These are phyloP conservation scores for Cucumis hystrix DNA, from an alignment of 306 rosid genomes.

Conservation along the genomic window DNA sequence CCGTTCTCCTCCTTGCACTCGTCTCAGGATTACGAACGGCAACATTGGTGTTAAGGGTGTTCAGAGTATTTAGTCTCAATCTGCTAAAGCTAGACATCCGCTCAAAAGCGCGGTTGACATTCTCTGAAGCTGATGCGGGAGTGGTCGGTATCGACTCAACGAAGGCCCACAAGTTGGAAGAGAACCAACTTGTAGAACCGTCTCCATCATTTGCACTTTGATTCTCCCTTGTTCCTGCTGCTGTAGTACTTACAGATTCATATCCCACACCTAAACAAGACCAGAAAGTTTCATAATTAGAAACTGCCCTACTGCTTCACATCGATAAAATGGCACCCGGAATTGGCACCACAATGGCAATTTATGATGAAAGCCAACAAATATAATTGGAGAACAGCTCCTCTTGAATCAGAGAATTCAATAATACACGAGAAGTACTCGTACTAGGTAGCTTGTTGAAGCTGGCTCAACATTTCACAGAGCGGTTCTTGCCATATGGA, in stretches of 20 bases:
- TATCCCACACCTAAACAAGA: slow-evolving; percentile 54
- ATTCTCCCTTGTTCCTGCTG: slow-evolving; percentile 28
- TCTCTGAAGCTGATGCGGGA: slow-evolving; percentile 95
- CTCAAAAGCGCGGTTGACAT: slow-evolving; percentile 61
- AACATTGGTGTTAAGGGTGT: slow-evolving; percentile 14
- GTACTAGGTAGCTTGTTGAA: slow-evolving; percentile 6
- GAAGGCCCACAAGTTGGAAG: slow-evolving; percentile 84
- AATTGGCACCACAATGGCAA: slow-evolving; percentile 3
- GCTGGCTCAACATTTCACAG: slow-evolving; percentile 6
- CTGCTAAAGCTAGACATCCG: slow-evolving; percentile 83
- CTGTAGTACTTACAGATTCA: slow-evolving; percentile 28
- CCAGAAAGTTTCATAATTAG: slow-evolving; percentile 34
- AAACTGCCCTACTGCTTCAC: slow-evolving; percentile 12
- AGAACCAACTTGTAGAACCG: slow-evolving; percentile 38
- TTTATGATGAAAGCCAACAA: not conserved
- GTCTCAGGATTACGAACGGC: slow-evolving; percentile 34
- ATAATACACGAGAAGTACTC: not conserved
- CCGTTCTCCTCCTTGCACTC: slow-evolving; percentile 20
- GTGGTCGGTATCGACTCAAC: slow-evolving; percentile 94
- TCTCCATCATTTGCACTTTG: slow-evolving; percentile 23
- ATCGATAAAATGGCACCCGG: slow-evolving; percentile 8
- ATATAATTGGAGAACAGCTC: not conserved
- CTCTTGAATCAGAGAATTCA: not conserved
- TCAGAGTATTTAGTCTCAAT: slow-evolving; percentile 29
- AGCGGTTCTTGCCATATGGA: slow-evolving; percentile 1